These are phyloP conservation scores for Xylaria arbuscula DNA, from an alignment of 2,329 filamentous ascomycete genomes.

Conservation along the genomic window DNA sequence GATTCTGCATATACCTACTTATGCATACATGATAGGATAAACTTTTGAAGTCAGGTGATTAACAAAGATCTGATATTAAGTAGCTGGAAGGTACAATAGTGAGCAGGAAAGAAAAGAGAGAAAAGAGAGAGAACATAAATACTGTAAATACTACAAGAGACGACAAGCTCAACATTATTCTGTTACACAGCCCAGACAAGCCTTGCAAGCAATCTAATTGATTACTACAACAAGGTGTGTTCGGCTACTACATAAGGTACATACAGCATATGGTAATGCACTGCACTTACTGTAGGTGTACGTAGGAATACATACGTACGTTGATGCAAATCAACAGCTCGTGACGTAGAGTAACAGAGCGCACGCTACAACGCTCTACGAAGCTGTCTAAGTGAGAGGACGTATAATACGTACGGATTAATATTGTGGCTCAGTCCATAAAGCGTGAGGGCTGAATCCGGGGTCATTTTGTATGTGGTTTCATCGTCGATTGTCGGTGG, in stretches of 20 bases:
- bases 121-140: not conserved
- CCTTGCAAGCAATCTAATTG: constrained; percentile 12
- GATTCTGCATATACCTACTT: no score
- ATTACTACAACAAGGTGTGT: constrained; percentile 32
- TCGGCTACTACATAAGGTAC: no score
- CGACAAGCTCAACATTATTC: constrained; percentile 14
- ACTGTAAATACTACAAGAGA: not conserved
- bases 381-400: constrained; percentile 1
- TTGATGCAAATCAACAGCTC: not conserved
- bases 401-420: not conserved
- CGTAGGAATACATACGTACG: not conserved
- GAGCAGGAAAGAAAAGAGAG: not conserved
- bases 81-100: not conserved
- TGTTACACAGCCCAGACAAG: constrained; percentile 5
- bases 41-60: no score
- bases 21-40: no score
- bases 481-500: constrained; percentile 2
- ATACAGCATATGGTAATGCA: no score
- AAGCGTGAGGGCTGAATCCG: constrained; percentile 6
- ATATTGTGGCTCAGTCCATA: no score
- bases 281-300: no score
- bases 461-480: not conserved
- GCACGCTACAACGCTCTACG: no score
- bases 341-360: not conserved
- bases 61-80: not conserved